Percentiles rank a stretch among this genome's conserved stretches.
These are phyloP conservation scores for Claviceps capensis DNA, from an alignment of 2,329 filamentous ascomycete genomes.

Conservation along the genomic window DNA sequence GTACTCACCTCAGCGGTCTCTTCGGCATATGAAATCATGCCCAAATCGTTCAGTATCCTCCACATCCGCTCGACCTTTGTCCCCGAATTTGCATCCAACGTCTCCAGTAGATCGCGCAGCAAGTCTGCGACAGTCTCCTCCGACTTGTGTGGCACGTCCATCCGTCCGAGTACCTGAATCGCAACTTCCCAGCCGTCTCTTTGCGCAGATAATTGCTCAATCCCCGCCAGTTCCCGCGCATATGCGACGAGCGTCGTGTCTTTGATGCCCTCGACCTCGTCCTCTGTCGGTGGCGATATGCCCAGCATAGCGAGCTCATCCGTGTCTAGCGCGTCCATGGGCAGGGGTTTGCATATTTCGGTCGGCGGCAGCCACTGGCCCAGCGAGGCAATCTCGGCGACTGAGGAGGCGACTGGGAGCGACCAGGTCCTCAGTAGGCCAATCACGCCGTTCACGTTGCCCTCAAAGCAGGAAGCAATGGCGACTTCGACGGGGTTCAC, in stretches of 20 bases:
- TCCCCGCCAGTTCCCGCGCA: constrained; percentile 50
- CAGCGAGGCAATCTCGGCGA: constrained; percentile 72
- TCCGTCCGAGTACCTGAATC: constrained; percentile 65
- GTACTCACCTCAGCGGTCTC: constrained; percentile 64
- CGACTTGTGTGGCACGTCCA: constrained; percentile 59
- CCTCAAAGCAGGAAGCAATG: constrained; percentile 69
- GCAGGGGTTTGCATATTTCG: constrained; percentile 28
- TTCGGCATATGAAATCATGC: constrained; percentile 65
- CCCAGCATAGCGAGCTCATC: constrained; percentile 77
- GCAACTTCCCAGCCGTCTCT: constrained; percentile 82
- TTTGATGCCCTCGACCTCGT: constrained; percentile 53
- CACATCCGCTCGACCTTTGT: constrained; percentile 71
- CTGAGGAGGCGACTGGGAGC: constrained; percentile 59
- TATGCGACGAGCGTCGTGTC: constrained; percentile 70
- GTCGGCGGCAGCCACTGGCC: constrained; percentile 62
- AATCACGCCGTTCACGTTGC: constrained; percentile 63
- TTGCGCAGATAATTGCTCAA: constrained; percentile 31
- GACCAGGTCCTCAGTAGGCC: constrained; percentile 69
- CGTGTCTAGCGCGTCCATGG: constrained; percentile 58
- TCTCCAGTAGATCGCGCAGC: constrained; percentile 50
- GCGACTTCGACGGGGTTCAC: constrained; percentile 67
- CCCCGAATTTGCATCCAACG: constrained; percentile 50
- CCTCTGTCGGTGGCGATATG: constrained; percentile 43
- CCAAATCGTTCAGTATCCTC: constrained; percentile 61
- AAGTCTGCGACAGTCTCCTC: constrained; percentile 63